Evolutionary conservation across 78 protist species (phyloP), one percentile per base, ranked within the genome.

Genomic region (Trichosphaerium sp.): DNA sequence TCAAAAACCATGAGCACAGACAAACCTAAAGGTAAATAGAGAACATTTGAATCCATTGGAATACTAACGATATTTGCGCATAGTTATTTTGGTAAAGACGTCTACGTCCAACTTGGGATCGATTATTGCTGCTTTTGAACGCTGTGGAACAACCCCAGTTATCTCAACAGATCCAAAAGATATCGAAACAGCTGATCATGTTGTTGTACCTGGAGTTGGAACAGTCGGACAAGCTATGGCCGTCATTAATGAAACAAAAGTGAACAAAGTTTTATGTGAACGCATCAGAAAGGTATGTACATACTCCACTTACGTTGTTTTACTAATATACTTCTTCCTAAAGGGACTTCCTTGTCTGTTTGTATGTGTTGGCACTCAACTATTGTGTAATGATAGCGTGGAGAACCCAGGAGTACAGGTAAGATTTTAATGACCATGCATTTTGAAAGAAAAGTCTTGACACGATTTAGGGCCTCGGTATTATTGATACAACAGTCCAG

Each of bases 141-240:
- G 66, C 14, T 47, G 56, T 7, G 66, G 66, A 26, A 51, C 66
- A 14, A 4, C 18, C 8, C 40, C 66, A 4, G 47, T 12, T 18
- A 12, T 34, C 15, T 10, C 66, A 29, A 37, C 4, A 11, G 66
- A 61, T 4, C 3, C 41, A 10, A 51, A 14, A 4, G 18, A 61
- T 29, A 28, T 61, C 1, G 39, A 26, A 25, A 37, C 14, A 3
- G 66, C 66, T 1, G 35, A 26, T 4, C 41, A 34, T 12, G 66
- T 61, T 2, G 41, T 61, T 14, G 12, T 61, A 3, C 66, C 66
- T 4, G 66, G 66, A n/a, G 66, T 61, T n/a, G 66, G 66, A 28
- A 37, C 66, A 3, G 40, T 25, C 12, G 66, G 66, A 2, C 26
- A 47, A 21, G n/a, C 40, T 3, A 2, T 61, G 44, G 66, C 4